phyloP scores from a whole-genome alignment of 2,329 filamentous ascomycete species.

The Exophiala lecanii-corni region DNA sequence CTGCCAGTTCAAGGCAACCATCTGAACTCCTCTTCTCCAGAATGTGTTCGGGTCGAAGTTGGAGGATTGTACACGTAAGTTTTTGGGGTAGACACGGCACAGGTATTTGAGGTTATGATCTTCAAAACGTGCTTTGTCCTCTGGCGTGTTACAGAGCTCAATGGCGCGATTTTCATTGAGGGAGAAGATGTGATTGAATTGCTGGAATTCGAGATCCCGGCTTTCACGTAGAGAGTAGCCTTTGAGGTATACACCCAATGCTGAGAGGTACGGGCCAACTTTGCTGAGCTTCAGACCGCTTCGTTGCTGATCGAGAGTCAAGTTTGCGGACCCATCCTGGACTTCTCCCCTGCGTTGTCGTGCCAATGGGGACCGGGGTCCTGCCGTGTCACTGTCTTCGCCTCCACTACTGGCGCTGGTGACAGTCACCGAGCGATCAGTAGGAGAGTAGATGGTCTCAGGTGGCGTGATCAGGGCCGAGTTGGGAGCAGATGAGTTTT shows the following conservation, averaged over 20 bases:
- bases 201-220: slow-evolving; percentile 69
- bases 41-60: slow-evolving; percentile 94
- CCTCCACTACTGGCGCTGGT: slow-evolving; percentile 56
- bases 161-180: slow-evolving; percentile 88
- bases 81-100: slow-evolving; percentile 91
- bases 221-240: slow-evolving; percentile 83
- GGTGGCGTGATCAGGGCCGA: slow-evolving; percentile 50
- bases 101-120: slow-evolving; percentile 87
- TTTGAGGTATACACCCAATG: slow-evolving; percentile 73
- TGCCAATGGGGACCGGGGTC: slow-evolving; percentile 36
- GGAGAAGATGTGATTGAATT: slow-evolving; percentile 91
- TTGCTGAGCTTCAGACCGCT: slow-evolving; percentile 68
- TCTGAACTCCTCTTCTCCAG: slow-evolving; percentile 94
- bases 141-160: slow-evolving; percentile 68
- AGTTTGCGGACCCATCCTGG: slow-evolving; percentile 23
- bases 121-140: slow-evolving; percentile 72
- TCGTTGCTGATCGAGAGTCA: slow-evolving; percentile 55
- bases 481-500: slow-evolving; percentile 40
- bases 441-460: slow-evolving; percentile 45
- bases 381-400: slow-evolving; percentile 70
- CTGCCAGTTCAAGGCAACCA: slow-evolving; percentile 98
- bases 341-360: neutral
- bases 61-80: slow-evolving; percentile 73
- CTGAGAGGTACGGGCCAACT: slow-evolving; percentile 76
- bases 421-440: slow-evolving; percentile 49